These are phyloP conservation scores for Scheffersomyces coipomensis DNA, from an alignment of 805 yeast genomes.

Conservation along the genomic window DNA sequence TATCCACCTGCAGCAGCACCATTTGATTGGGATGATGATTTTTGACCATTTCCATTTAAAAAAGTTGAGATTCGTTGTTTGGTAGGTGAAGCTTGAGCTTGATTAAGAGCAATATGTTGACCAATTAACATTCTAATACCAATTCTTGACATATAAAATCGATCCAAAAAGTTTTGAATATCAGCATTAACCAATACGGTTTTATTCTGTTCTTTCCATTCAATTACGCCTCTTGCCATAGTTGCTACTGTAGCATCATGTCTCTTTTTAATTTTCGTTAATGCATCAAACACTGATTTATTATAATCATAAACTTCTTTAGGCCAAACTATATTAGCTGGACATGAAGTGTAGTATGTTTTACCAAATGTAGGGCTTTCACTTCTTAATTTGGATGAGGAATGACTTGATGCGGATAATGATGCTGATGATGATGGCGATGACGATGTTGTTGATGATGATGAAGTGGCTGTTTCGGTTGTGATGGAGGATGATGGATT, in stretches of 20 bases:
- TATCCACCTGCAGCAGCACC: conserved; percentile 9
- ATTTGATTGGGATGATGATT: conserved; percentile 3
- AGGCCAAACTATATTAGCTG: conserved; percentile 63
- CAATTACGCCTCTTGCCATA: conserved; percentile 87
- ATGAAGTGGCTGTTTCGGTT: too few species aligned
- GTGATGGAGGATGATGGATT: conserved; percentile 8
- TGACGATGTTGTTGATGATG: neutral
- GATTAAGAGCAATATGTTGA: conserved; percentile 84
- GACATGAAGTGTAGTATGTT: conserved; percentile 53
- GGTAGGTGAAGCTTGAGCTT: conserved; percentile 53
- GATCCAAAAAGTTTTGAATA: conserved; percentile 77
- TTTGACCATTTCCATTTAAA: conserved; percentile 27
- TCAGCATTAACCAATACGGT: conserved; percentile 60
- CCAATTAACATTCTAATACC: conserved; percentile 93
- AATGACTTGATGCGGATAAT: neutral
- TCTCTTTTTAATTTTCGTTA: conserved; percentile 71
- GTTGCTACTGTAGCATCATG: conserved; percentile 94
- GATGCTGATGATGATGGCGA: neutral
- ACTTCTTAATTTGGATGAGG: conserved; percentile 7
- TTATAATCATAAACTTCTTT: conserved; percentile 72
- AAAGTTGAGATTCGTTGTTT: conserved; percentile 34
- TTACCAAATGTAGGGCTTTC: conserved; percentile 42
- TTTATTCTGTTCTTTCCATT: conserved; percentile 66
- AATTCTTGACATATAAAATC: conserved; percentile 86
- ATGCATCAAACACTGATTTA: conserved; percentile 59